These are phyloP conservation scores for Tulasnella sp. DNA, from an alignment of 768 basidiomycete genomes.

Conservation along the genomic window DNA sequence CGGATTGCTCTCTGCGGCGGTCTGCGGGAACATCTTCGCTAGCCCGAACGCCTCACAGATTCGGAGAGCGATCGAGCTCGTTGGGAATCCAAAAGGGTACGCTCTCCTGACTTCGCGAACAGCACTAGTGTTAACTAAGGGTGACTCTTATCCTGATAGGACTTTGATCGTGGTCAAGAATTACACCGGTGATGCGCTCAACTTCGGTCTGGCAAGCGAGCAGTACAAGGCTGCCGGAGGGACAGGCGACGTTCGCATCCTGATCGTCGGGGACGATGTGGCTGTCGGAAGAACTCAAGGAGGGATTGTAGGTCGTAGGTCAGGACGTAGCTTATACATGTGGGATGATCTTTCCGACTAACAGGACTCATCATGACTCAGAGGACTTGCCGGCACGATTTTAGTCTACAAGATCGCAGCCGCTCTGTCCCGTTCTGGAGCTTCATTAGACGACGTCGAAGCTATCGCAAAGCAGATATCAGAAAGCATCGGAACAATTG, in stretches of 20 bases:
- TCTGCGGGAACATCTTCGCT: constrained; percentile 84
- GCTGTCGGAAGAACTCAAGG: constrained; percentile 74
- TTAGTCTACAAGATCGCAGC: constrained; percentile 88
- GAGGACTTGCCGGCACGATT: constrained; percentile 72
- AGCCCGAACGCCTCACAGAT: constrained; percentile 84
- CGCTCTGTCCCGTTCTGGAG: constrained; percentile 60
- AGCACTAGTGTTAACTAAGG: neutral
- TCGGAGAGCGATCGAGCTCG: constrained; percentile 62
- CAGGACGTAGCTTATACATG: neutral
- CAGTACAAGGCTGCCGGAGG: constrained; percentile 55
- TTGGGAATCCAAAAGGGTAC: constrained; percentile 61
- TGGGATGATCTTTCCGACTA: neutral
- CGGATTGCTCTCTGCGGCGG: constrained; percentile 39
- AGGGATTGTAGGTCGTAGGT: constrained; percentile 75
- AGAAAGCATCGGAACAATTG: constrained; percentile 63
- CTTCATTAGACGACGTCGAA: constrained; percentile 56
- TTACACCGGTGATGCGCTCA: constrained; percentile 83
- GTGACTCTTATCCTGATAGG: constrained; percentile 27
- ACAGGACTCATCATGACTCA: constrained; percentile 21
- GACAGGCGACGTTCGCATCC: constrained; percentile 55
- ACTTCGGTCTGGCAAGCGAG: constrained; percentile 84
- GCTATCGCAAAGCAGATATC: constrained; percentile 53
- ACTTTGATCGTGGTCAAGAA: constrained; percentile 81
- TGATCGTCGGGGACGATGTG: constrained; percentile 85
- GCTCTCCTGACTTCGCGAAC: constrained; percentile 19